phyloP scores from a whole-genome alignment of 495 filamentous ascomycete genomes.

The Corynascus novoguineensis region DNA sequence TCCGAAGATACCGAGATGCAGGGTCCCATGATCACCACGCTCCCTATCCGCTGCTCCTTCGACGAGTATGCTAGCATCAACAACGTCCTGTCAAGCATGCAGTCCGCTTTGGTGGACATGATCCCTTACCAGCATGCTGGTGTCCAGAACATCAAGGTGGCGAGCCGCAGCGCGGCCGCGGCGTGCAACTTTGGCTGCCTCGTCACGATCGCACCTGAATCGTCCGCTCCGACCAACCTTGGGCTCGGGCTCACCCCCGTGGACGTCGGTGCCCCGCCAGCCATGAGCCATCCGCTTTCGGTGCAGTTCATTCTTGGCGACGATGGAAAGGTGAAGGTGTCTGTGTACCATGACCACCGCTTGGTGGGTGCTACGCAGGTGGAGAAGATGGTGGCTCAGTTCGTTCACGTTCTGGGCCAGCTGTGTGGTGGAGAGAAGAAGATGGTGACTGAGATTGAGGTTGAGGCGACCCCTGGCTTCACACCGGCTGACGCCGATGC shows the following conservation, averaged over 20 bases:
- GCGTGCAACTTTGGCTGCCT: conserved; percentile 6
- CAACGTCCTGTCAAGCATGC: neutral
- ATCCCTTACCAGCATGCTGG: conserved; percentile 14
- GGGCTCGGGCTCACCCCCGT: conserved; percentile 1
- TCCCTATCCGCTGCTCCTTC: conserved; percentile 48
- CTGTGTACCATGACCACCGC: conserved; percentile 1
- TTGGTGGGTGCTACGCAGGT: conserved; percentile 6
- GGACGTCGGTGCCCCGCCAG: neutral
- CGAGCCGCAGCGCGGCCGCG: conserved; percentile 1
- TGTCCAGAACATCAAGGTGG: conserved; percentile 7
- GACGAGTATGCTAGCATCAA: neutral
- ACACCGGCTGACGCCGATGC: neutral
- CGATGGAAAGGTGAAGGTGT: neutral
- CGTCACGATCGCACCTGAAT: conserved; percentile 8
- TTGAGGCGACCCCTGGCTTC: neutral
- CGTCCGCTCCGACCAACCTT: neutral
- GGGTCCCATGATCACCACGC: conserved; percentile 59
- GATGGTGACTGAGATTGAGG: neutral
- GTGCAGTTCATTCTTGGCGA: conserved; percentile 7
- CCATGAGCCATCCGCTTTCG: conserved; percentile 8
- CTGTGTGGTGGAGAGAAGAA: conserved; percentile 2
- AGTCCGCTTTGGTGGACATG: conserved; percentile 15
- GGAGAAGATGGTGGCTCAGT: conserved; percentile 5
- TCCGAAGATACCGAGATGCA: conserved; percentile 46
- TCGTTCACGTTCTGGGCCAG: conserved; percentile 2